Evolutionary conservation across 2,329 filamentous ascomycete species (phyloP).

Genomic region (Harringtonia lauricola): DNA sequence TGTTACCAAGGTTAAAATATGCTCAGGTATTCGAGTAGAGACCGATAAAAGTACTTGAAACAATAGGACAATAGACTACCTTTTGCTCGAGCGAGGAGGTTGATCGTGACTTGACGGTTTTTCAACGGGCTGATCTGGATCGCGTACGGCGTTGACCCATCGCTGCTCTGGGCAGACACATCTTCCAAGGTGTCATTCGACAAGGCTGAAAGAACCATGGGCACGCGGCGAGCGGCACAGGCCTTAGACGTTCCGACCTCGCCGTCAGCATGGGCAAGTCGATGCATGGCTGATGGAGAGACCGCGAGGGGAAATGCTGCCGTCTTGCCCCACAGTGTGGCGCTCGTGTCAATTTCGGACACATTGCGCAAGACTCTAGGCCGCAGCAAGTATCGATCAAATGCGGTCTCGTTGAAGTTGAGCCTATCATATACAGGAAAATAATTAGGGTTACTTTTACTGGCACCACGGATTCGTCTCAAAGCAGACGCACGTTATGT

Average conservation of each 20-base stretch:
- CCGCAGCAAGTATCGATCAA: slow-evolving; percentile 35
- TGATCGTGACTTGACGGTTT: slow-evolving; percentile 29
- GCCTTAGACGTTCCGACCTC: slow-evolving; percentile 37
- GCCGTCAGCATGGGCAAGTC: slow-evolving; percentile 38
- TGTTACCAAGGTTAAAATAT: no score
- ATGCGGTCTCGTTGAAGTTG: slow-evolving; percentile 42
- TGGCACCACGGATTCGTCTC: no score
- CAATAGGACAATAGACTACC: no score
- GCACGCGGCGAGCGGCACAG: slow-evolving; percentile 27
- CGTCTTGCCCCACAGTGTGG: slow-evolving; percentile 30
- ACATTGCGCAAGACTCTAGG: slow-evolving; percentile 27
- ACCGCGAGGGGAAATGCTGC: slow-evolving; percentile 38
- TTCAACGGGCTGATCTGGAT: slow-evolving; percentile 43
- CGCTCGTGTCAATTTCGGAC: slow-evolving; percentile 14
- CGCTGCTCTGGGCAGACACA: slow-evolving; percentile 26
- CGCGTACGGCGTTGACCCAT: slow-evolving; percentile 32
- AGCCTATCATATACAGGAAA: no score
- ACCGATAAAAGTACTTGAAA: no score
- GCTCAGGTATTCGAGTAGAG: no score
- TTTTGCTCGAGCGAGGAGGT: slow-evolving; percentile 20
- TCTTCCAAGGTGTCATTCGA: slow-evolving; percentile 33
- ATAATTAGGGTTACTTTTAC: no score
- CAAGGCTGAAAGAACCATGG: slow-evolving; percentile 37
- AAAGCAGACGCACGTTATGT: no score
- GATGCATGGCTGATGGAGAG: slow-evolving; percentile 40